Conservation (phyloP, 305 asterid genomes). For the Lippia alba region DNA sequence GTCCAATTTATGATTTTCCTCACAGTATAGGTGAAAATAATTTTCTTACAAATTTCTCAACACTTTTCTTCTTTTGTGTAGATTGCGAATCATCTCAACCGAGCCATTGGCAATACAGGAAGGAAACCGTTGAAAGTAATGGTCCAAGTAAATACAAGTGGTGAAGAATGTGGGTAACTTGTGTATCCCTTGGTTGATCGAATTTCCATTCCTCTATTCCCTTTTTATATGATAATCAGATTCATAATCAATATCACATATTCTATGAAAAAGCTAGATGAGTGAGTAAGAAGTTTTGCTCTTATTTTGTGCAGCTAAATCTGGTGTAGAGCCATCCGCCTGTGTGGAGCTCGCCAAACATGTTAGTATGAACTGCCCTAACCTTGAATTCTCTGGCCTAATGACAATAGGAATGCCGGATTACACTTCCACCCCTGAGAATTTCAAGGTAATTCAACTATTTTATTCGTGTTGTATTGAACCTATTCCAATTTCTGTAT, state of each 20-base stretch:
- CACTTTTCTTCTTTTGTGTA: constrained; percentile 32
- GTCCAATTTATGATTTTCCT: constrained; percentile 19
- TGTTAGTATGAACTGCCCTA: constrained; percentile 68
- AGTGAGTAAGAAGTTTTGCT: constrained; percentile 21
- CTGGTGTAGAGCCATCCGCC: constrained; percentile 75
- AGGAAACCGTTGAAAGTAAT: constrained; percentile 85
- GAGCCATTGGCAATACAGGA: constrained; percentile 72
- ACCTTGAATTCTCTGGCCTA: constrained; percentile 85
- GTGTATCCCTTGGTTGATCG: constrained; percentile 37
- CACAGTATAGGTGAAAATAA: background rate
- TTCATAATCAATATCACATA: constrained; percentile 3
- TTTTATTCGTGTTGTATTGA: background rate
- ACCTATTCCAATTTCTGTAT: constrained; percentile 11
- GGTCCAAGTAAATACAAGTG: constrained; percentile 96
- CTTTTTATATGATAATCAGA: background rate
- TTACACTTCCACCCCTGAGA: constrained; percentile 94
- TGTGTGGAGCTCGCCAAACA: constrained; percentile 79
- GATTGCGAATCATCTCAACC: constrained; percentile 90
- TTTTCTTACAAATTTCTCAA: constrained; percentile 1
- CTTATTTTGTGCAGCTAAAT: constrained; percentile 68
- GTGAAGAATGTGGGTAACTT: constrained; percentile 93
- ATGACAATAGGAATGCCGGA: constrained; percentile 98
- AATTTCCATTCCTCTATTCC: constrained; percentile 1
- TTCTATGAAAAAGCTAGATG: constrained; percentile 16
- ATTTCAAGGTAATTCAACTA: constrained; percentile 74